Conservation (phyloP, 2,329 filamentous ascomycete species). For the Fusarium longipes region DNA sequence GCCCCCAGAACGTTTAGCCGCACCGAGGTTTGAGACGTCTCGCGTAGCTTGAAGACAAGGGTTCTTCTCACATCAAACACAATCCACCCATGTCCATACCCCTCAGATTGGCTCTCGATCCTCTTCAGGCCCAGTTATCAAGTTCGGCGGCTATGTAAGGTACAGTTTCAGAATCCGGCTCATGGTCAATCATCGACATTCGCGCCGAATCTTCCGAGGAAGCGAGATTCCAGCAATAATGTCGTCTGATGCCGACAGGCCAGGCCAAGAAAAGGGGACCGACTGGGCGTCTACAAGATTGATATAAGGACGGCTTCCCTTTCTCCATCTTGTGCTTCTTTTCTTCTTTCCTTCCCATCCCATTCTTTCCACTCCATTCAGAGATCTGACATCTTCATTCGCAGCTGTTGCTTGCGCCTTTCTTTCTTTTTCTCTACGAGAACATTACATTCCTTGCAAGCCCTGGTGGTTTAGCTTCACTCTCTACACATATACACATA, state of each 20-base stretch:
- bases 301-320: conserved; percentile 21
- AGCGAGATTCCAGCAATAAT: conserved; percentile 43
- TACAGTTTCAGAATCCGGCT: conserved; percentile 40
- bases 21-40: conserved; percentile 39
- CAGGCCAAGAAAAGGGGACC: conserved; percentile 13
- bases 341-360: conserved; percentile 31
- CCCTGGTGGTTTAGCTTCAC: conserved; percentile 43
- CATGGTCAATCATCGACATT: neutral
- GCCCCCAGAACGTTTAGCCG: conserved; percentile 28
- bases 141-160: conserved; percentile 24
- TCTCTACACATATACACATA: conserved; percentile 5
- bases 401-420: conserved; percentile 47
- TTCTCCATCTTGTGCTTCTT: neutral
- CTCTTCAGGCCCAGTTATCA: conserved; percentile 7
- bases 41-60: conserved; percentile 33
- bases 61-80: conserved; percentile 14
- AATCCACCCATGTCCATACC: conserved; percentile 3
- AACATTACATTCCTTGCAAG: conserved; percentile 45
- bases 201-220: neutral
- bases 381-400: conserved; percentile 31
- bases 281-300: neutral
- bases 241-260: neutral
- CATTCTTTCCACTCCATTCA: conserved; percentile 42
- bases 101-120: conserved; percentile 3
- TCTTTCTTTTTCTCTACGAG: conserved; percentile 43